Percentiles rank a stretch among this genome's conserved stretches.
These are phyloP conservation scores for Aspergillus awamori DNA, from an alignment of 2,329 filamentous ascomycete species.

Conservation along the genomic window DNA sequence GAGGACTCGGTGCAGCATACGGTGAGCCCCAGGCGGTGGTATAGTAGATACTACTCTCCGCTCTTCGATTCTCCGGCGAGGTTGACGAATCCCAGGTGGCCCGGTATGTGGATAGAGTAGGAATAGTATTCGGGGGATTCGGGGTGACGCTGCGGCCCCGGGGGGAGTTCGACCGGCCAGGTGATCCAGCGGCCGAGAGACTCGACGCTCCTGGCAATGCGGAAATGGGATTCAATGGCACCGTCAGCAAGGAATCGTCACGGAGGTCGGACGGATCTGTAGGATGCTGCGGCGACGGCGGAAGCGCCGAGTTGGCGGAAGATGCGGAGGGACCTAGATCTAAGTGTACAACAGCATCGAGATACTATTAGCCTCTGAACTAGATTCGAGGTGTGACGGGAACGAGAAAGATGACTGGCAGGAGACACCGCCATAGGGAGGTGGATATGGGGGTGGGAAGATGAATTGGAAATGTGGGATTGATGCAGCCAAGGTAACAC, in stretches of 20 bases:
- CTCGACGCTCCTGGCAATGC: slow-evolving; percentile 42
- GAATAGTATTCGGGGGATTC: slow-evolving; percentile 33
- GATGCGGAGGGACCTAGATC: slow-evolving; percentile 43
- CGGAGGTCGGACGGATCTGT: slow-evolving; percentile 31
- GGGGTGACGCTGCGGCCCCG: slow-evolving; percentile 31
- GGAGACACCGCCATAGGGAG: neutral
- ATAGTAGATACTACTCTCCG: slow-evolving; percentile 58
- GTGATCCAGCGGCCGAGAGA: slow-evolving; percentile 39
- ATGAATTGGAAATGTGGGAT: neutral
- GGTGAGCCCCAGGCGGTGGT: slow-evolving; percentile 92
- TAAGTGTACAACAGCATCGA: slow-evolving; percentile 25
- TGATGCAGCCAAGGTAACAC: slow-evolving; percentile 12
- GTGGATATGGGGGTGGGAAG: slow-evolving; percentile 1
- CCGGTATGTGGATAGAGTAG: slow-evolving; percentile 37
- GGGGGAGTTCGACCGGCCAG: slow-evolving; percentile 32
- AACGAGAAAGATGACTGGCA: neutral
- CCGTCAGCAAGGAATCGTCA: slow-evolving; percentile 36
- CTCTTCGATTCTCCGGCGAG: slow-evolving; percentile 46
- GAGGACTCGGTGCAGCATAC: slow-evolving; percentile 67
- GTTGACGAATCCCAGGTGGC: slow-evolving; percentile 39
- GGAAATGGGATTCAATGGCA: slow-evolving; percentile 37
- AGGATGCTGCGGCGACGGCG: slow-evolving; percentile 34
- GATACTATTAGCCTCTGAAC: slow-evolving; percentile 14
- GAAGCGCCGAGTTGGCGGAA: slow-evolving; percentile 43
- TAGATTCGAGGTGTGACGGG: slow-evolving; percentile 7